Evolutionary conservation across 192 early-diverging fungal genomes (phyloP).

Genomic region (Gamsiella multidivaricata): DNA sequence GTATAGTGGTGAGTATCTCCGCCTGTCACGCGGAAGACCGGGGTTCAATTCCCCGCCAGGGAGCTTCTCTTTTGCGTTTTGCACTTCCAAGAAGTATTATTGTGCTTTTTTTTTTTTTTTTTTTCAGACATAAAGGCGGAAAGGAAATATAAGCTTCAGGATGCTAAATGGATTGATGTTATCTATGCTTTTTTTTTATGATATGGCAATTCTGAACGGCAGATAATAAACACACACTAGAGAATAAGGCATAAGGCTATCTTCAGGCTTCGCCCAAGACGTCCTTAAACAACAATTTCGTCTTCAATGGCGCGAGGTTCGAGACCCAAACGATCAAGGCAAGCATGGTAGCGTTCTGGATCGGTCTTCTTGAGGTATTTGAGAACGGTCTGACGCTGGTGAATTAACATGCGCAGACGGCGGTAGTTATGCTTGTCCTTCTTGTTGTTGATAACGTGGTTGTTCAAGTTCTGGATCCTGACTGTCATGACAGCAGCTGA

Average conservation of each 20-base stretch:
- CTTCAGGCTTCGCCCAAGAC: neutral
- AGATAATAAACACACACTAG: neutral
- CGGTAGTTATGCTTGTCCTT: conserved; percentile 95
- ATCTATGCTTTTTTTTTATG: neutral
- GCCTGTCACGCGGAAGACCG: conserved; percentile 25
- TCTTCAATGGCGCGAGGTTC: conserved; percentile 72
- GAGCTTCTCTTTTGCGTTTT: neutral
- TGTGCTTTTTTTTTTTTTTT: neutral
- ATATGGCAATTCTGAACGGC: neutral
- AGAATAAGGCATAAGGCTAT: no score
- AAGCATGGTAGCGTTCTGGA: conserved; percentile 73
- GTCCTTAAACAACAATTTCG: conserved; percentile 65
- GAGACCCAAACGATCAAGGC: conserved; percentile 77
- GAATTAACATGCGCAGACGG: conserved; percentile 79
- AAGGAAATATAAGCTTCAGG: no score
- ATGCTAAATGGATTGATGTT: conserved; percentile 4
- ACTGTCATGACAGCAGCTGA: conserved; percentile 91
- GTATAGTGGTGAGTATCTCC: conserved; percentile 13
- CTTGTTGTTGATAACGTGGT: conserved; percentile 79
- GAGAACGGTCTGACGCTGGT: conserved; percentile 85
- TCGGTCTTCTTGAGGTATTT: conserved; percentile 87
- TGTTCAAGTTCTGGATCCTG: conserved; percentile 86
- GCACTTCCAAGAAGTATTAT: neutral
- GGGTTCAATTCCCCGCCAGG: conserved; percentile 24
- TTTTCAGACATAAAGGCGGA: neutral